Evolutionary conservation across 2,329 filamentous ascomycete species (phyloP).

Genomic region (Bipolaris bicolor): DNA sequence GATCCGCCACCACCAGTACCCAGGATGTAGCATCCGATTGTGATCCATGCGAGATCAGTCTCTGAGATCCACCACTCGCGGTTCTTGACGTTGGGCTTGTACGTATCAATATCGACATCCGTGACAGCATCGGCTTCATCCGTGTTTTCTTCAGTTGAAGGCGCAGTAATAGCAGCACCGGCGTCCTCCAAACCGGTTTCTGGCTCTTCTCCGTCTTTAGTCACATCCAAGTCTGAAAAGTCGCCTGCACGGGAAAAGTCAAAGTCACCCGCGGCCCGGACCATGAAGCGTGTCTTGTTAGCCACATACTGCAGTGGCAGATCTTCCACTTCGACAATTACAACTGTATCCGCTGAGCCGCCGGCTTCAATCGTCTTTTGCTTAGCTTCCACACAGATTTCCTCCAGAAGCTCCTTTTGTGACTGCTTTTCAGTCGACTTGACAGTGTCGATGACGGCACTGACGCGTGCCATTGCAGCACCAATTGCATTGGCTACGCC

Average conservation of each 20-base stretch:
- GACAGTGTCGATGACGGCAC: conserved; percentile 52
- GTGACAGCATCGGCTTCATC: conserved; percentile 23
- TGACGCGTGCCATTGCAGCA: conserved; percentile 67
- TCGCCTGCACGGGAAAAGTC: conserved; percentile 44
- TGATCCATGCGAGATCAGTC: conserved; percentile 54
- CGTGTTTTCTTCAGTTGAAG: conserved; percentile 23
- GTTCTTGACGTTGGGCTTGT: conserved; percentile 49
- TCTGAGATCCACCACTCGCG: conserved; percentile 55
- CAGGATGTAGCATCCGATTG: conserved; percentile 57
- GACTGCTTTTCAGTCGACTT: conserved; percentile 47
- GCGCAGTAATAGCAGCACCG: conserved; percentile 16
- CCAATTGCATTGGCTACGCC: conserved; percentile 70
- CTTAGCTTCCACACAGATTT: conserved; percentile 49
- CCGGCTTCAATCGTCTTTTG: conserved; percentile 49
- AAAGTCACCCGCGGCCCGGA: conserved; percentile 63
- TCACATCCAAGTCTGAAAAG: conserved; percentile 33
- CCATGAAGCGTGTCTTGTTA: conserved; percentile 58
- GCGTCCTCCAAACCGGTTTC: conserved; percentile 9
- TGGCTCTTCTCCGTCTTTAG: conserved; percentile 26
- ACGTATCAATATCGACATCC: conserved; percentile 42
- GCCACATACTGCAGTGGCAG: conserved; percentile 63
- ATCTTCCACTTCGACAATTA: conserved; percentile 51
- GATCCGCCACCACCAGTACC: conserved; percentile 58
- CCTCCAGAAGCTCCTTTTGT: conserved; percentile 42
- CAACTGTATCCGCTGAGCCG: conserved; percentile 41